phyloP scores from a whole-genome alignment of 306 rosid species.

The Hylodesmum podocarpum region DNA sequence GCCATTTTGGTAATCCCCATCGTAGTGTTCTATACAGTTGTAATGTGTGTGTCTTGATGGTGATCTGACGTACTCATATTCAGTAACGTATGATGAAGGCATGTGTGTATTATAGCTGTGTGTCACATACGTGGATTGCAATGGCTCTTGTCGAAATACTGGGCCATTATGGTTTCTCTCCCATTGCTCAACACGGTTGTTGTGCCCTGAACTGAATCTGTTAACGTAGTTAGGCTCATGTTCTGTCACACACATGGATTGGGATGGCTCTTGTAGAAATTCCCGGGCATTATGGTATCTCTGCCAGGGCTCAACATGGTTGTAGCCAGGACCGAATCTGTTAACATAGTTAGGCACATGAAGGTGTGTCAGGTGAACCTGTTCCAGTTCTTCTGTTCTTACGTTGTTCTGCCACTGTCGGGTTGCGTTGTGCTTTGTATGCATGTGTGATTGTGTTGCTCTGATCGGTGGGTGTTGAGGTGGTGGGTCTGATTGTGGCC shows the following conservation, averaged over 20 bases:
- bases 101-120: constrained; percentile 68
- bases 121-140: constrained; percentile 42
- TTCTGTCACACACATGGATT: constrained; percentile 46
- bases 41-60: constrained; percentile 46
- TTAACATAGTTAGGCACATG: constrained; percentile 44
- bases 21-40: constrained; percentile 45
- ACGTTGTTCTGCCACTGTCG: constrained; percentile 34
- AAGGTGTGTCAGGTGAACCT: constrained; percentile 49
- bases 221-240: no score
- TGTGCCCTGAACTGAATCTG: constrained; percentile 35
- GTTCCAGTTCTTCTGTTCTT: constrained; percentile 38
- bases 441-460: constrained; percentile 28
- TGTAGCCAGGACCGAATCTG: constrained; percentile 38
- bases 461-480: constrained; percentile 31
- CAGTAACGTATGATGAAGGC: constrained; percentile 61
- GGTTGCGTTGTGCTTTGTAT: constrained; percentile 32
- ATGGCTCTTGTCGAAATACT: constrained; percentile 29
- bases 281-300: constrained; percentile 42
- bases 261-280: constrained; percentile 25
- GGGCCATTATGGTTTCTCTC: constrained; percentile 38
- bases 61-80: constrained; percentile 60
- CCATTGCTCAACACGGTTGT: constrained; percentile 38
- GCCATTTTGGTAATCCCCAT: constrained; percentile 43
- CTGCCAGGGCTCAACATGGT: constrained; percentile 37
- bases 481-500: constrained; percentile 23